These are phyloP conservation scores for Saccharomycopsis amapae DNA, from an alignment of 805 yeast genomes.

Conservation along the genomic window DNA sequence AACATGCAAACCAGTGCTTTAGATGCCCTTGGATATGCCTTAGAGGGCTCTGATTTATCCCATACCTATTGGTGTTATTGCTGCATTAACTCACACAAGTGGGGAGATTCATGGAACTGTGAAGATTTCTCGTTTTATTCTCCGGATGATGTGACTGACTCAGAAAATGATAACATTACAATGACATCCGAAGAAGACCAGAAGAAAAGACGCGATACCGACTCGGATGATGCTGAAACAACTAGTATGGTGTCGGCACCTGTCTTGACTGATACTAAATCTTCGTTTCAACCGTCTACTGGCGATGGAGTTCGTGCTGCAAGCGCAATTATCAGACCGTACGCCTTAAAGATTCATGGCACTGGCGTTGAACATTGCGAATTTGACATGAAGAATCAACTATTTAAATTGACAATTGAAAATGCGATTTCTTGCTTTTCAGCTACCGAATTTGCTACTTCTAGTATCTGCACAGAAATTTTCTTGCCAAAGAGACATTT, in stretches of 20 bases:
- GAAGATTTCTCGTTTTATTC: conserved; percentile 92
- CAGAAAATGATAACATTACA: too few species aligned
- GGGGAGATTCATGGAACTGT: conserved; percentile 92
- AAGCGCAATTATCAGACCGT: conserved; percentile 73
- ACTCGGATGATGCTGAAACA: background rate
- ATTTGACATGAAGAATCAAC: conserved; percentile 47
- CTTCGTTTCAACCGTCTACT: conserved; percentile 1
- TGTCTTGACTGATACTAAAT: background rate
- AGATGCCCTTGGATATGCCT: conserved; percentile 73
- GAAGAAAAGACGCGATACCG: background rate
- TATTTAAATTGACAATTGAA: conserved; percentile 42
- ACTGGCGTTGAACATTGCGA: conserved; percentile 38
- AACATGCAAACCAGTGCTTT: conserved; percentile 70
- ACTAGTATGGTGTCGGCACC: background rate
- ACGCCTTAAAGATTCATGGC: conserved; percentile 60
- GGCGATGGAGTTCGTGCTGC: conserved; percentile 66
- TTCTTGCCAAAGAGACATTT: conserved; percentile 72
- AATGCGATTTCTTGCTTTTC: conserved; percentile 26
- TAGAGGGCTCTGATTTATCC: conserved; percentile 65
- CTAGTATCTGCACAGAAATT: conserved; percentile 45
- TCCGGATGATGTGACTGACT: conserved; percentile 38
- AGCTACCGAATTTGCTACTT: background rate
- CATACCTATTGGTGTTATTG: conserved; percentile 87
- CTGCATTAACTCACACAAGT: conserved; percentile 60
- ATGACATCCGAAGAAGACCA: background rate